Evolutionary conservation across 1,139 yeast species (phyloP).

Genomic region (Fermentozyma sake): DNA sequence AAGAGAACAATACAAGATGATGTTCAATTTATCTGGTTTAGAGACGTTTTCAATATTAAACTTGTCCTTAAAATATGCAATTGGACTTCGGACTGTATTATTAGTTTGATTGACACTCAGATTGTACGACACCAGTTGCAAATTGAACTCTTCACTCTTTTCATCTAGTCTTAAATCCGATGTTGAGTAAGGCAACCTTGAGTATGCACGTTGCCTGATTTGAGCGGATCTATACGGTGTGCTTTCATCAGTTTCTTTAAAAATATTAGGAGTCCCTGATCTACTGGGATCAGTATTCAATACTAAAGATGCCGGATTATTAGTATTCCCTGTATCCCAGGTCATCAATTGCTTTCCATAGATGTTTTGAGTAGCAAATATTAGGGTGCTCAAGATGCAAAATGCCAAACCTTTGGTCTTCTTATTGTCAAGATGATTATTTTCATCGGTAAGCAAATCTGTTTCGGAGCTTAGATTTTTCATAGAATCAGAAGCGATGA

Average conservation of each 20-base stretch:
- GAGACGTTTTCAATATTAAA: slow-evolving; percentile 14
- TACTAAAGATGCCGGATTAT: slow-evolving; percentile 25
- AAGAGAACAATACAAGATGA: slow-evolving; percentile 34
- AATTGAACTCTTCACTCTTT: slow-evolving; percentile 4
- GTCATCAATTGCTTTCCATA: slow-evolving; percentile 40
- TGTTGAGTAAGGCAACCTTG: slow-evolving; percentile 29
- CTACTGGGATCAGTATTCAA: slow-evolving; percentile 12
- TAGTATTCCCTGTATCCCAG: slow-evolving; percentile 21
- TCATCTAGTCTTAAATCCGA: slow-evolving; percentile 31
- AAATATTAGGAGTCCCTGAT: not conserved
- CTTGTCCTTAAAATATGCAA: slow-evolving; percentile 15
- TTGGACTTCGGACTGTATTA: slow-evolving; percentile 25
- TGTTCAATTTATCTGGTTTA: slow-evolving; percentile 38
- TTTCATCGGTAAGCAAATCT: slow-evolving; percentile 9
- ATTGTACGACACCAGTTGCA: too few species aligned
- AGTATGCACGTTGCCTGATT: slow-evolving; percentile 24
- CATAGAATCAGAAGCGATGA: slow-evolving; percentile 27
- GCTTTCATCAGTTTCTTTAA: not conserved
- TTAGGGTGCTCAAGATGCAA: slow-evolving; percentile 28
- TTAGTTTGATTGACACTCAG: too few species aligned
- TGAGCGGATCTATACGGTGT: slow-evolving; percentile 2
- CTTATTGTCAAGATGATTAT: slow-evolving; percentile 12
- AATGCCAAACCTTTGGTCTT: slow-evolving; percentile 28
- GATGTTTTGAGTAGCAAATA: slow-evolving; percentile 39
- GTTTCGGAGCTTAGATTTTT: slow-evolving; percentile 4